These are phyloP conservation scores for Neophaeococcomyces aloes DNA, from an alignment of 2,329 filamentous ascomycete genomes.

Conservation along the genomic window DNA sequence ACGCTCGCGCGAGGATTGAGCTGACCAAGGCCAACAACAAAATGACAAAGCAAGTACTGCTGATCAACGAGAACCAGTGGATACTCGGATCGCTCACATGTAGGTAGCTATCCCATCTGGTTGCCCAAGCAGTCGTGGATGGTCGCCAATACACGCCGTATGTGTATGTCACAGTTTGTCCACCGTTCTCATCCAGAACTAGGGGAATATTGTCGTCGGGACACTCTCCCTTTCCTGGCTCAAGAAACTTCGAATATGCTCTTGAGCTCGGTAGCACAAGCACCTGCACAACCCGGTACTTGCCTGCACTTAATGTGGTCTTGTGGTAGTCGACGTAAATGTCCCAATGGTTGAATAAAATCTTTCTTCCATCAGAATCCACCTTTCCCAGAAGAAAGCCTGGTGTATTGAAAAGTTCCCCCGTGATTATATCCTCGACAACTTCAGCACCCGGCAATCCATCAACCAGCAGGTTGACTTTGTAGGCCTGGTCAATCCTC, in stretches of 20 bases:
- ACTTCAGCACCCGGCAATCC: slow-evolving; percentile 83
- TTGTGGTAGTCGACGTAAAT: slow-evolving; percentile 88
- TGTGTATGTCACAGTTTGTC: slow-evolving; percentile 67
- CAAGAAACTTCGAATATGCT: slow-evolving; percentile 41
- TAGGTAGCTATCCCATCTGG: slow-evolving; percentile 96
- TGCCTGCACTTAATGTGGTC: slow-evolving; percentile 47
- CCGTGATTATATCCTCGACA: slow-evolving; percentile 63
- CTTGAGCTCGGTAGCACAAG: slow-evolving; percentile 72
- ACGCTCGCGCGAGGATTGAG: slow-evolving; percentile 77
- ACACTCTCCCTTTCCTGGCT: slow-evolving; percentile 52
- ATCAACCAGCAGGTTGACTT: slow-evolving; percentile 91
- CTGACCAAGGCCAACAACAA: slow-evolving; percentile 85
- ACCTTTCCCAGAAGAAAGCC: slow-evolving; percentile 69
- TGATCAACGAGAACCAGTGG: slow-evolving; percentile 97
- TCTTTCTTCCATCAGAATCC: slow-evolving; percentile 44
- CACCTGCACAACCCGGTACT: slow-evolving; percentile 84
- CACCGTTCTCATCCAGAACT: slow-evolving; percentile 52
- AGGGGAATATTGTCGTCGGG: slow-evolving; percentile 29
- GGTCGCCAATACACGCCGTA: slow-evolving; percentile 86
- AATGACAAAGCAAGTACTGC: slow-evolving; percentile 87
- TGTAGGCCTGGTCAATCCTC: slow-evolving; percentile 75
- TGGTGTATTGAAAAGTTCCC: slow-evolving; percentile 75
- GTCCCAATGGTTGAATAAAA: slow-evolving; percentile 91
- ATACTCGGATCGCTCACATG: slow-evolving; percentile 97
- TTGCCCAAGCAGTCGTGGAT: slow-evolving; percentile 83